Conservation (phyloP, 2,329 filamentous ascomycete genomes). For the Colletotrichum noveboracense region DNA sequence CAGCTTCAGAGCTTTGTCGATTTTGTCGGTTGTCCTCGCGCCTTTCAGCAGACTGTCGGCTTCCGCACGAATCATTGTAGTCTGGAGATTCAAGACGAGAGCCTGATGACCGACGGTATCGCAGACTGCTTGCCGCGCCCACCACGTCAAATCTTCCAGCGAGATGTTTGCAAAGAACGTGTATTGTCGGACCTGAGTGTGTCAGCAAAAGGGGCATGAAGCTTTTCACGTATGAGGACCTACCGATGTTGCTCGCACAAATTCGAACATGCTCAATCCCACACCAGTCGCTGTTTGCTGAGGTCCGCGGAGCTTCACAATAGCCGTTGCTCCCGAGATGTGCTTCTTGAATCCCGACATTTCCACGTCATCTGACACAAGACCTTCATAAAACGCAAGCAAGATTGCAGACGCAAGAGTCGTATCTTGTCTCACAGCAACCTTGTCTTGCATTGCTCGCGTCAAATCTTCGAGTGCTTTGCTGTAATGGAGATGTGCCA, state of each 20-base stretch:
- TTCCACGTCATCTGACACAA: constrained; percentile 23
- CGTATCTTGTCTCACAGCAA: constrained; percentile 22
- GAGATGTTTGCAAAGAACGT: constrained; percentile 26
- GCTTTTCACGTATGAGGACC: background rate
- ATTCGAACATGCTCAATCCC: constrained; percentile 28
- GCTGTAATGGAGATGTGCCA: constrained; percentile 27
- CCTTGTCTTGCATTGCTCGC: constrained; percentile 23
- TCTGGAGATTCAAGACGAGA: constrained; percentile 27
- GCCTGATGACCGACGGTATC: constrained; percentile 27
- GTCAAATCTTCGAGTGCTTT: constrained; percentile 26
- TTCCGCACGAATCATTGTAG: constrained; percentile 27
- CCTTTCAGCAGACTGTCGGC: constrained; percentile 25
- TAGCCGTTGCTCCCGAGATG: constrained; percentile 26
- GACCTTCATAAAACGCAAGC: constrained; percentile 28
- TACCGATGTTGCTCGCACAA: constrained; percentile 27
- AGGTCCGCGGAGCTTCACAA: constrained; percentile 24
- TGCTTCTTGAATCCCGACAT: constrained; percentile 26
- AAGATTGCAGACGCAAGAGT: constrained; percentile 26
- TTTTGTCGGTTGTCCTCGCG: constrained; percentile 21
- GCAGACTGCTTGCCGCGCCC: constrained; percentile 25
- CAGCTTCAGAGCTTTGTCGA: constrained; percentile 26
- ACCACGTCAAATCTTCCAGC: constrained; percentile 26
- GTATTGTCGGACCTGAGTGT: constrained; percentile 26
- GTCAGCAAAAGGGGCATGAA: background rate
- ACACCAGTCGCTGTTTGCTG: constrained; percentile 19